Evolutionary conservation across 148 eudicot genomes (phyloP), one percentile per base, ranked within the genome.

Genomic region (Rhododendron molle): DNA sequence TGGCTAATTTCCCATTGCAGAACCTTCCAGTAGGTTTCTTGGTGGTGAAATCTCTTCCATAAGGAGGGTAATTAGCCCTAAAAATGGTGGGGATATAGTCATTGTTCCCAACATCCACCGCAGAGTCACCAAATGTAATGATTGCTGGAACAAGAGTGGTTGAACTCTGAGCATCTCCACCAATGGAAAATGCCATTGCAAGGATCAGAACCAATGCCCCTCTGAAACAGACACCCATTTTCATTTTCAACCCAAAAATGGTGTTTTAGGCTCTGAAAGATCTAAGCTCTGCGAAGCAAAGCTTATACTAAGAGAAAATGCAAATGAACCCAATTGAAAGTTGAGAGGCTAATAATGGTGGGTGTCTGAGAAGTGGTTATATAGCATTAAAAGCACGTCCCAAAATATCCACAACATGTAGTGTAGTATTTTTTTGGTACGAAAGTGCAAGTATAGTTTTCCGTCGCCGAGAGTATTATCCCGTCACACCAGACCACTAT

Each of bases 1-100:
- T 97, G 81, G 98, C 99, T 74, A 97, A 84, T 88, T 95, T 97
- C 40, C 99, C 99, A 94, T 97, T 93, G 87, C 98, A 95, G 84
- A 97, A 97, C 81, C 99, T 94, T 15, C 99, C 99, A 77, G 99
- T 97, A 36, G 99, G 85, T 71, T 92, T 89, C 8, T 93, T 92
- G 71, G 88, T 90, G 72, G 47, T 20, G 83, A 93, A 97, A 88
- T 97, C 98, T 80, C 98, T 91, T 0, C 99, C 99, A 88, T 97
- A 97, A 86, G 99, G 99, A 69, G 99, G 98, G 87, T 93, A 94
- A 85, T 97, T 83, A 69, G 99, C 98, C 92, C 92, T 95, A 86
- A 92, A 95, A 23, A 97, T 5, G 74, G 99, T 97, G 78, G 83
- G 87, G 8, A 97, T 54, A 52, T 95, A 93, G 89, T 95, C 95